These are phyloP conservation scores for Sclerotinia glacialis DNA, from an alignment of 2,329 filamentous ascomycete species.

Conservation along the genomic window DNA sequence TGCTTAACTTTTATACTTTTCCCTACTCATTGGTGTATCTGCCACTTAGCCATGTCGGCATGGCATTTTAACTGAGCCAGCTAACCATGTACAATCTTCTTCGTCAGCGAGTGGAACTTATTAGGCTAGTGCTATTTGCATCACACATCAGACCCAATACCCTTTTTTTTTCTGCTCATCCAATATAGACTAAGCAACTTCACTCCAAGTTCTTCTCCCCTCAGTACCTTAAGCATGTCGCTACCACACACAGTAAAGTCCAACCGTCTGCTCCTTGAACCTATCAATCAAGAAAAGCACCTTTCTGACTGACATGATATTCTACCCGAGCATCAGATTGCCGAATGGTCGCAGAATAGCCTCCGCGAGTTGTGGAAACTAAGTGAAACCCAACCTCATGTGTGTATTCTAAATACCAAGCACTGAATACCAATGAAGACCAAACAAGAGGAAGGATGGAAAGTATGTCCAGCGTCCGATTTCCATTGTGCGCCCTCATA, in stretches of 20 bases:
- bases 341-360: conserved; percentile 13
- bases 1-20: too few species aligned
- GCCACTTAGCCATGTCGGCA: too few species aligned
- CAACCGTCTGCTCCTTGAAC: conserved; percentile 7
- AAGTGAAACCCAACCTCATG: background rate
- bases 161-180: background rate
- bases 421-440: background rate
- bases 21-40: background rate
- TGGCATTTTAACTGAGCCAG: background rate
- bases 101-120: background rate
- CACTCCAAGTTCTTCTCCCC: background rate
- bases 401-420: background rate
- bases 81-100: background rate
- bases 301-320: background rate
- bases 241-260: background rate
- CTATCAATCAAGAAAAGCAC: background rate
- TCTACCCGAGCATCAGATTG: background rate
- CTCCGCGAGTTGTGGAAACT: background rate
- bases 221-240: background rate
- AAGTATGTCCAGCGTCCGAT: background rate
- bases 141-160: too few species aligned
- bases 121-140: background rate
- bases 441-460: background rate
- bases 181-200: background rate
- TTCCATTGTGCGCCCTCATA: conserved; percentile 8